Evolutionary conservation across 169 alveolate genomes (phyloP).

Genomic region (Eimeria tenella): DNA sequence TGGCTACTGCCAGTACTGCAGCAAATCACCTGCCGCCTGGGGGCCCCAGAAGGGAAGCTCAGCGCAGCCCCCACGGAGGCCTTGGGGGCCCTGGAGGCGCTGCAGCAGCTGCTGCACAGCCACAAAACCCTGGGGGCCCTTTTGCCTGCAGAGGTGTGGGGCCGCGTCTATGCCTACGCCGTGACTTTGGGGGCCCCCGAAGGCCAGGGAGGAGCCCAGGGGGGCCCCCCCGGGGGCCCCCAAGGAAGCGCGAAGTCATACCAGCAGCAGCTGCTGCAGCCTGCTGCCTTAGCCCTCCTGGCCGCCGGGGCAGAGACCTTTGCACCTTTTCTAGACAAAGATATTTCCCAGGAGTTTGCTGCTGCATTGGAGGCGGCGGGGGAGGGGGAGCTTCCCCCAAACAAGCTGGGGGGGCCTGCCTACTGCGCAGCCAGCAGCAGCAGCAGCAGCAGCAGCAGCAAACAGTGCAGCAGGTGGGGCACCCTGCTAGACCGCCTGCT

Average conservation of each 20-base stretch:
- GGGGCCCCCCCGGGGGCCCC: conserved; percentile 21
- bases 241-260: not conserved
- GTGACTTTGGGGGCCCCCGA: not conserved
- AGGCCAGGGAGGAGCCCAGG: not conserved
- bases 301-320: conserved; percentile 4
- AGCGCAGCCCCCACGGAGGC: not conserved
- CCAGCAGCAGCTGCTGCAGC: conserved; percentile 4
- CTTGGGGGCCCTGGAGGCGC: conserved; percentile 31
- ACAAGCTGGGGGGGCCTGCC: not conserved
- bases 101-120: not conserved
- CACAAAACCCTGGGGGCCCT: not conserved
- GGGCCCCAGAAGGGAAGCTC: not conserved
- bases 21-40: conserved; percentile 20
- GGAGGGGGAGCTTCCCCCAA: not conserved
- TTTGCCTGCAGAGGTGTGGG: conserved; percentile 11
- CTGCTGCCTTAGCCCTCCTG: not conserved
- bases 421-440: not conserved
- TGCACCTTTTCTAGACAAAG: not conserved
- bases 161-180: not conserved
- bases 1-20: conserved; percentile 37
- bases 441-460: not conserved
- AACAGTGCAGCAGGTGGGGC: not conserved
- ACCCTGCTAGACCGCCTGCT: conserved; percentile 14
- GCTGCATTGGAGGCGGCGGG: not conserved
- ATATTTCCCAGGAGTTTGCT: not conserved